Conservation (phyloP, 352 stramenopile species). For the Globisporangium echinulatum region DNA sequence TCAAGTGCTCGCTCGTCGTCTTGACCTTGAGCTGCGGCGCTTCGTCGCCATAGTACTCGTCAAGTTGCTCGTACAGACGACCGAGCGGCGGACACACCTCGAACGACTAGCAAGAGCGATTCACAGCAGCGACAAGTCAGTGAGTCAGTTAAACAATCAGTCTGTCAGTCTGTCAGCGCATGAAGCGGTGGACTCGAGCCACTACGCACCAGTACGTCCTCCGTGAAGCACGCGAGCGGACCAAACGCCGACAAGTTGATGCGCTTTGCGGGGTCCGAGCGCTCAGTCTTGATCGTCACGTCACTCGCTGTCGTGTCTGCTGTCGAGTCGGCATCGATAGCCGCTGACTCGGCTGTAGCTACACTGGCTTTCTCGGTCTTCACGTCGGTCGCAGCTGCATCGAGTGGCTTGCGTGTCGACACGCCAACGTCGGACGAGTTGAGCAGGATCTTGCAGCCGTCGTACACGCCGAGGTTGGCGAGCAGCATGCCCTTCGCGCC, state of each 20-base stretch:
- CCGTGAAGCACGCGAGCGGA: slow-evolving; percentile 41
- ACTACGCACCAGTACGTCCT: slow-evolving; percentile 37
- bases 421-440: slow-evolving; percentile 71
- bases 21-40: slow-evolving; percentile 45
- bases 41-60: slow-evolving; percentile 50
- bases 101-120: slow-evolving; percentile 18
- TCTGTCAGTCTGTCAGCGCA: too few species aligned
- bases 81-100: slow-evolving; percentile 57
- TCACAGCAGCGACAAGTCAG: background rate
- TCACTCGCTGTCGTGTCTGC: background rate
- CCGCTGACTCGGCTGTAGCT: too few species aligned
- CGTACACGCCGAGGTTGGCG: slow-evolving; percentile 88
- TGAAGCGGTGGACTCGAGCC: too few species aligned
- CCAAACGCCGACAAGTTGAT: slow-evolving; percentile 46
- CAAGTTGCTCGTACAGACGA: slow-evolving; percentile 69
- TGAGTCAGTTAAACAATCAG: background rate
- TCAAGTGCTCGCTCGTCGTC: slow-evolving; percentile 51
- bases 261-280: slow-evolving; percentile 19
- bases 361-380: slow-evolving; percentile 13
- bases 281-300: slow-evolving; percentile 12
- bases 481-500: slow-evolving; percentile 90
- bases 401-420: slow-evolving; percentile 38
- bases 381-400: background rate
- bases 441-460: slow-evolving; percentile 81
- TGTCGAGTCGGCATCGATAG: slow-evolving; percentile 2